Percentiles rank a stretch among this genome's conserved stretches.
These are phyloP conservation scores for Ceratocystis colombiana DNA, from an alignment of 2,329 filamentous ascomycete species.

Conservation along the genomic window DNA sequence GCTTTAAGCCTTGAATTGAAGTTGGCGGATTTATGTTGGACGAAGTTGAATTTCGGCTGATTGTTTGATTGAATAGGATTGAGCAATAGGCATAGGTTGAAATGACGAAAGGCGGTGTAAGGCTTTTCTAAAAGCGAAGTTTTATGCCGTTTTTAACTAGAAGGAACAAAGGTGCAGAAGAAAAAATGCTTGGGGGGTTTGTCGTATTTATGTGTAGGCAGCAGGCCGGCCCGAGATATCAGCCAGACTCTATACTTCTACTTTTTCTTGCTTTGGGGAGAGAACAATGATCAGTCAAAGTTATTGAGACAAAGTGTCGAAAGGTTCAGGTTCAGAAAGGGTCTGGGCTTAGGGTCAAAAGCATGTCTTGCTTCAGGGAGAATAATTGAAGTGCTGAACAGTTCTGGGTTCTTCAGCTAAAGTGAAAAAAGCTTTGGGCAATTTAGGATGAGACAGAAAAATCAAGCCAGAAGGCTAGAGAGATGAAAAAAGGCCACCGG, in stretches of 20 bases:
- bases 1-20: background rate
- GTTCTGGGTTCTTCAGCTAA: background rate
- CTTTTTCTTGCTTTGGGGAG: background rate
- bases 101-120: too few relatives aligned
- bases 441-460: conserved; percentile 5
- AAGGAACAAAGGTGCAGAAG: background rate
- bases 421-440: conserved; percentile 6
- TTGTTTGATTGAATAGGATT: too few relatives aligned
- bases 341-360: conserved; percentile 19
- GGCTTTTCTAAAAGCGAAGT: too few relatives aligned
- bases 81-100: too few relatives aligned
- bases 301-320: background rate
- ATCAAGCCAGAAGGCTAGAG: background rate
- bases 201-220: background rate
- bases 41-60: too few relatives aligned
- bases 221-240: background rate
- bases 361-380: conserved; percentile 6
- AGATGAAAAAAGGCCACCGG: too few relatives aligned
- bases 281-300: conserved; percentile 8
- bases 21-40: background rate
- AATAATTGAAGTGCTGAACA: background rate
- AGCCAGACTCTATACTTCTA: background rate
- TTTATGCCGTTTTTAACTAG: background rate
- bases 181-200: background rate
- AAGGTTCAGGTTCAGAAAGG: background rate